Evolutionary conservation across 2,329 filamentous ascomycete species (phyloP), one percentile per base, ranked within the genome.

Genomic region (Trichoderma koningii): DNA sequence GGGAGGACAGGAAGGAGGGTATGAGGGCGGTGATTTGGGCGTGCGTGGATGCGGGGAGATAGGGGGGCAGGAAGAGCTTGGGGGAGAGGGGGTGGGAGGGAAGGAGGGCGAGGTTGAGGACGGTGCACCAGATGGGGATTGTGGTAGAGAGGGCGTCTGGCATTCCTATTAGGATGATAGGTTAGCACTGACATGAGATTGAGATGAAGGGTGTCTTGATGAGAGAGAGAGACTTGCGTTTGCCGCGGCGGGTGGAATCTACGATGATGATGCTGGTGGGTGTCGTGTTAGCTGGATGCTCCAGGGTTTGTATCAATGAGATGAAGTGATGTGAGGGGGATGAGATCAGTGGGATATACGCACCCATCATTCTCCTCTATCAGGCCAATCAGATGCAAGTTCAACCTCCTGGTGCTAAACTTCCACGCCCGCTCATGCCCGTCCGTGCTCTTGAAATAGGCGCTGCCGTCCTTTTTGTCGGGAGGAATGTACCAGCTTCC

Each of bases 361-460:
- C 19, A 92, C 83, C 93, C 93, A 71, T 90, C 87, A 76, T 86
- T 74, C 64, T 79, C 72, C 67, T 84, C 87, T 63, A 94, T 83
- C 47, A 93, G 72, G 41, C 87, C 83, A 56, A 97, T 76, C 17
- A 98, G 74, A 69, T 96, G 91, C 71, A 97, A 74, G 74, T 99
- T 99, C 72, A 98, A 78, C 69, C 95, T 83, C 68, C 95, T 81
- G 23, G 89, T 85, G 77, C 91, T 97, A 74, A 98, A 97, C 67
- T 88, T 86, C 95, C 95, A 99, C 73, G 96, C 88, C 9, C 91
- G 89, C 60, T 88, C 87, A 76, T 99, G 95, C 1, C 95, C 95
- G 78, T 99, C 95, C 2, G 95, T 99, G 77, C 92, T 96, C 82
- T 99, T 99, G 79, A 98, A 99, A 78, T 98, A 99, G 38, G 90